Evolutionary conservation across 306 rosid genomes (phyloP).

Genomic region (Myrica gale): DNA sequence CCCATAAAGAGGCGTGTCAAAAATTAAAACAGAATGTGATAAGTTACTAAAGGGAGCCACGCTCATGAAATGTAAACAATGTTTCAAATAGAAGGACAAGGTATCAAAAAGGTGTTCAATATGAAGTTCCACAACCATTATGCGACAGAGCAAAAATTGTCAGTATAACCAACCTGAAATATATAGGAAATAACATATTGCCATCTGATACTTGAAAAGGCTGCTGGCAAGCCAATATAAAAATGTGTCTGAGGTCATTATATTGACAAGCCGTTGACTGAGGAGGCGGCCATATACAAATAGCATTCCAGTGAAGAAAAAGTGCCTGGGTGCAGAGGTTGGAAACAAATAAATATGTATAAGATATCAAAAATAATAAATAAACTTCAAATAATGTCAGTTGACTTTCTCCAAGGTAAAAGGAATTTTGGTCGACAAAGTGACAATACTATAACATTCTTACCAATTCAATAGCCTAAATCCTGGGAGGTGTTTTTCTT

Average conservation of each 20-base stretch:
- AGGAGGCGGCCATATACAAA: conserved; percentile 97
- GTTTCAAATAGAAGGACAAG: not conserved
- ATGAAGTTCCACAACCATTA: not conserved
- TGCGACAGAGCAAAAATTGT: conserved; percentile 6
- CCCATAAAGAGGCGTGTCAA: not conserved
- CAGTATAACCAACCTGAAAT: conserved; percentile 65
- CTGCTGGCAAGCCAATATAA: conserved; percentile 73
- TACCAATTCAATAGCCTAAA: conserved; percentile 95
- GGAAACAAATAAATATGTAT: conserved; percentile 14
- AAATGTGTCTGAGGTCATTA: conserved; percentile 75
- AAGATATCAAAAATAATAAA: conserved; percentile 13
- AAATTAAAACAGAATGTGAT: not conserved
- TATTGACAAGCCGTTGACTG: conserved; percentile 86
- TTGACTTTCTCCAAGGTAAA: conserved; percentile 14
- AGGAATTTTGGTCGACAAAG: conserved; percentile 15
- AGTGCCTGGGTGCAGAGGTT: conserved; percentile 67
- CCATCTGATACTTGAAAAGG: conserved; percentile 91
- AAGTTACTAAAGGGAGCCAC: not conserved
- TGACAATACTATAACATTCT: conserved; percentile 24
- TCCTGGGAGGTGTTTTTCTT: conserved; percentile 90
- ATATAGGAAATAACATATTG: conserved; percentile 79
- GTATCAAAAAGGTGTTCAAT: not conserved
- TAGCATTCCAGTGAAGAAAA: conserved; percentile 95
- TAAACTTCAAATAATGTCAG: not conserved
- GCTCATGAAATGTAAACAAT: not conserved